Percentiles rank a stretch among this genome's conserved stretches.
These are phyloP conservation scores for Trebouxia sp. DNA, from an alignment of 139 green algal genomes.

Conservation along the genomic window DNA sequence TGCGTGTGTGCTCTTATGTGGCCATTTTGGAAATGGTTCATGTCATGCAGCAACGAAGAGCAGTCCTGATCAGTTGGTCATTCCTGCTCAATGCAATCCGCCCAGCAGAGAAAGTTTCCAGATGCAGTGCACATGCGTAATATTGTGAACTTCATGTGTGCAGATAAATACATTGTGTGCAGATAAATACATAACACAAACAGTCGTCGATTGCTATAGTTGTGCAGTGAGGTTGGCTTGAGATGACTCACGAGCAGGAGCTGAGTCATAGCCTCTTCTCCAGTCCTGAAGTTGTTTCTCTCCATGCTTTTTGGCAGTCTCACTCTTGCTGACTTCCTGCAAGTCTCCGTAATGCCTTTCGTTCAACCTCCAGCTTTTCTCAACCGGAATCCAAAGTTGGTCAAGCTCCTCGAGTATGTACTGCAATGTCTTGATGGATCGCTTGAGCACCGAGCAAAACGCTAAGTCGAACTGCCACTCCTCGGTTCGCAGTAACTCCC, in stretches of 20 bases:
- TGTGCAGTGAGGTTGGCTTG: background rate
- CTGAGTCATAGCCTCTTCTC: slow-evolving; percentile 18
- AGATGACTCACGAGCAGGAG: slow-evolving; percentile 9
- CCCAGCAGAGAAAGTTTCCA: no score
- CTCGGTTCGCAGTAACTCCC: slow-evolving; percentile 17
- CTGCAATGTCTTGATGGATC: slow-evolving; percentile 8
- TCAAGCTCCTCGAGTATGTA: slow-evolving; percentile 13
- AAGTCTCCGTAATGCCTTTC: slow-evolving; percentile 26
- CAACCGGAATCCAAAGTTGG: slow-evolving; percentile 25
- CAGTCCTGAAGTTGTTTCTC: slow-evolving; percentile 37
- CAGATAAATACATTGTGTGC: no score
- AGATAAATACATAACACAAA: no score
- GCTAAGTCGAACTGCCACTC: slow-evolving; percentile 17
- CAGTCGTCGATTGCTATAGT: background rate
- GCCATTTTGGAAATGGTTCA: no score
- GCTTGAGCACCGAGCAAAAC: slow-evolving; percentile 19
- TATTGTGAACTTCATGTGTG: no score
- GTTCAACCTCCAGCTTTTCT: slow-evolving; percentile 27
- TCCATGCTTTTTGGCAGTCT: slow-evolving; percentile 37
- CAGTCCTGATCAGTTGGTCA: no score
- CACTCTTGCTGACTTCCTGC: slow-evolving; percentile 35
- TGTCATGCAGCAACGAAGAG: no score
- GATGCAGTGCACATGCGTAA: no score
- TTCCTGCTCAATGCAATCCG: no score
- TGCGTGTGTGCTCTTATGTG: no score